Evolutionary conservation across 345 rosid genomes (phyloP), one percentile per base, ranked within the genome.

Genomic region (Linum tenue): DNA sequence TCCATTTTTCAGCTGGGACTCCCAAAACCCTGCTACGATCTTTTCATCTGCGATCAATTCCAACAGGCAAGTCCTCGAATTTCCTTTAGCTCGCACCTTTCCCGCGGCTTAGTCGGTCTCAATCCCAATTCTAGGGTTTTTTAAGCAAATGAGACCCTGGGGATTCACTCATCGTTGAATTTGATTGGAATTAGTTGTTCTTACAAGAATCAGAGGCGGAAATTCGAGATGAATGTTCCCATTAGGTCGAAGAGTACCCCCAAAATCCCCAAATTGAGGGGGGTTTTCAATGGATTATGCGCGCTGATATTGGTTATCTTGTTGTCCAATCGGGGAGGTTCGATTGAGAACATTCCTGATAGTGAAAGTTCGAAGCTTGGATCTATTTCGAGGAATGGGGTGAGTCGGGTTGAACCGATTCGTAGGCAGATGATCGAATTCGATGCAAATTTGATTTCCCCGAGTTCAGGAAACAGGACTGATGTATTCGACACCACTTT

Each of bases 361-460:
- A 22, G 31, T 22, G 31, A 22, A 22, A 22, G 31, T 22, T 22
- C 31, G 31, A 22, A 22, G 31, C 40, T 31, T 37, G 42, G 66
- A 53, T 61, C 42, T 70, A 38, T 56, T 55, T 68, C 22, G 3
- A 65, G 59, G 1, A 55, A 63, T 63, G 56, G 61, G 41, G 51
- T 14, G 51, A 53, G 43, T 41, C 5, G 63, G 51, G 2, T 37
- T 69, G 55, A 7, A 43, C 12, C 39, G 2, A 50, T 63, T 67
- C 68, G 37, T 41, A 58, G 76, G 69, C 63, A 59, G 36, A 48
- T 73, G 72, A 59, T 68, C 10, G 72, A 68, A 57, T 9, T 62
- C 3, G 22, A 9, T 63, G 64, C 41, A 2, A 58, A 62, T 63
- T 67, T 22, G 31, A 22, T 22, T 22, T 22, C 70, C 6, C 50